Evolutionary conservation across 2,329 filamentous ascomycete genomes (phyloP).

Genomic region (Aspergillus costaricaensis): DNA sequence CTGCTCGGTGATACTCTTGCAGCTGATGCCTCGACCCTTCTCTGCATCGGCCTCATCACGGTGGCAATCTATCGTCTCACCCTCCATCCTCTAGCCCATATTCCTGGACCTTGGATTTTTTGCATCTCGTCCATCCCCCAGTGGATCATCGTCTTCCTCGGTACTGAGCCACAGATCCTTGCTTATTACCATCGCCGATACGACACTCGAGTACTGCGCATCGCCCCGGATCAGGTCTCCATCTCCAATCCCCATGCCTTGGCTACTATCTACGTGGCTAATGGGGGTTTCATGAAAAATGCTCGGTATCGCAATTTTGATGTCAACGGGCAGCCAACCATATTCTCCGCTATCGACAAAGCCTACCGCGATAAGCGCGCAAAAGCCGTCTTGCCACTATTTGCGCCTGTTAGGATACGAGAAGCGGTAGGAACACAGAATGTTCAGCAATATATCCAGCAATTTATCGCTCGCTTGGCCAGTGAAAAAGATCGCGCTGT

Average conservation of each 20-base stretch:
- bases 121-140: not conserved
- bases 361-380: constrained; percentile 6
- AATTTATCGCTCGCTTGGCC: not conserved
- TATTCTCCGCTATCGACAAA: constrained; percentile 1
- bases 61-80: constrained; percentile 1
- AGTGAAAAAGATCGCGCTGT: not conserved
- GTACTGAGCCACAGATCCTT: constrained; percentile 1
- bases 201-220: constrained; percentile 1
- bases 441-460: not conserved
- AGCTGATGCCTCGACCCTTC: not conserved
- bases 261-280: not conserved
- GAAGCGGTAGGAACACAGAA: not conserved
- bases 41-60: not conserved
- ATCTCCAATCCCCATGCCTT: constrained; percentile 3
- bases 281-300: constrained; percentile 4
- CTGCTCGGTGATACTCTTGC: not conserved
- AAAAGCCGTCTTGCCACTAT: constrained; percentile 1
- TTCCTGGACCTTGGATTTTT: constrained; percentile 1
- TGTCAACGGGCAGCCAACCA: constrained; percentile 1
- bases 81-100: not conserved
- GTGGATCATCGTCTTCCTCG: not conserved
- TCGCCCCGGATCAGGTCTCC: constrained; percentile 2
- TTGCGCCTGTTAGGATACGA: not conserved
- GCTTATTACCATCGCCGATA: not conserved
- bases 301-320: constrained; percentile 4